Conservation (phyloP, 1,139 yeast genomes). For the Geotrichum candidum region DNA sequence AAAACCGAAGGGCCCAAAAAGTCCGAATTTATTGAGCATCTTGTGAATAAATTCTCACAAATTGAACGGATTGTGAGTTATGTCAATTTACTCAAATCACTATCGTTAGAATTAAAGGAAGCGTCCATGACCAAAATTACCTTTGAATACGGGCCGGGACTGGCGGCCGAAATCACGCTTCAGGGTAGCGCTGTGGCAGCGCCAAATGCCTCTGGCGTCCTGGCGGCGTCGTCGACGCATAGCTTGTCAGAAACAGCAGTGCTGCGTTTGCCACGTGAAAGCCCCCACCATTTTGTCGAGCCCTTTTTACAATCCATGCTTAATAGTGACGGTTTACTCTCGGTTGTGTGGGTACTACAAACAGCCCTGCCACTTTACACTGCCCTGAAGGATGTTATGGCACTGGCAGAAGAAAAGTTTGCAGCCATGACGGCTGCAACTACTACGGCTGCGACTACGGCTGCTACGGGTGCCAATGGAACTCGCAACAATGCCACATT, state of each 20-base stretch:
- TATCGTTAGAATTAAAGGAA: constrained; percentile 25
- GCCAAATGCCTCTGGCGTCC: neutral
- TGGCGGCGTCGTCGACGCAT: neutral
- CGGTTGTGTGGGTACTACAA: constrained; percentile 29
- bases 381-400: constrained; percentile 21
- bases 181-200: neutral
- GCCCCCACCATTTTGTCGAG: constrained; percentile 27
- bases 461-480: neutral
- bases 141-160: constrained; percentile 27
- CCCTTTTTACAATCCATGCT: constrained; percentile 26
- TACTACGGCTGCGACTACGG: neutral
- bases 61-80: constrained; percentile 31
- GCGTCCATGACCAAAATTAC: constrained; percentile 30
- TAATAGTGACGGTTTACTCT: constrained; percentile 25
- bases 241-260: constrained; percentile 13
- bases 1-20: neutral
- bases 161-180: constrained; percentile 21
- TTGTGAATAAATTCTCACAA: constrained; percentile 24
- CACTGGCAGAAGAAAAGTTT: neutral
- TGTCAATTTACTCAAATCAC: constrained; percentile 27
- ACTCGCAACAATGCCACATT: constrained; percentile 14
- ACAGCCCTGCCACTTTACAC: constrained; percentile 28
- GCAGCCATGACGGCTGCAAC: neutral
- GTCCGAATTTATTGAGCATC: constrained; percentile 20
- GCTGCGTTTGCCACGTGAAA: constrained; percentile 21